phyloP scores from a whole-genome alignment of 305 asterid species.

The Lippia alba region DNA sequence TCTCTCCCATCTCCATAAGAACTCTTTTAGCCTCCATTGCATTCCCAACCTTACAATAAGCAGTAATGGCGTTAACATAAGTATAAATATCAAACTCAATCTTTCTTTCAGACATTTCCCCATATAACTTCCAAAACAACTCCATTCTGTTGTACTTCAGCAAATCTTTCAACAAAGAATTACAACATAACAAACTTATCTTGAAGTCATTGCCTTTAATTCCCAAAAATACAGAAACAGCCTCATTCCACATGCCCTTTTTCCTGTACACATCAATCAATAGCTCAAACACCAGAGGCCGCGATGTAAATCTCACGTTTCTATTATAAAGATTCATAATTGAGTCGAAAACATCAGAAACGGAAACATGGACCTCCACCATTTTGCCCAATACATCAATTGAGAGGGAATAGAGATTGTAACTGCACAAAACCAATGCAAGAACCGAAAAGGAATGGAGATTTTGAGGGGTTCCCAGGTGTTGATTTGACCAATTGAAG shows the following conservation, averaged over 20 bases:
- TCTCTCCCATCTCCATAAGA: conserved; percentile 63
- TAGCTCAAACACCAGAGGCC: conserved; percentile 69
- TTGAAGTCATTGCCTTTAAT: conserved; percentile 44
- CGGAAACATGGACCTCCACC: conserved; percentile 51
- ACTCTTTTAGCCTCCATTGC: conserved; percentile 60
- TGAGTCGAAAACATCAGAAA: conserved; percentile 52
- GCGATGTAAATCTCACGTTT: conserved; percentile 46
- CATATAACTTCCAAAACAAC: conserved; percentile 72
- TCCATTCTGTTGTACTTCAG: conserved; percentile 61
- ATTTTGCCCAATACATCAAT: conserved; percentile 52
- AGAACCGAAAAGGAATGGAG: conserved; percentile 62
- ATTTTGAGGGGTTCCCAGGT: conserved; percentile 59
- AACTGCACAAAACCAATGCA: conserved; percentile 56
- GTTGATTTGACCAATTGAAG: conserved; percentile 70
- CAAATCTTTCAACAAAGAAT: conserved; percentile 79
- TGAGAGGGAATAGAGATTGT: conserved; percentile 61
- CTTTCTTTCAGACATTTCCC: conserved; percentile 59
- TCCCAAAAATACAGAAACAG: conserved; percentile 63
- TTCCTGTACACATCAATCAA: conserved; percentile 77
- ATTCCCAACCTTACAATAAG: conserved; percentile 76
- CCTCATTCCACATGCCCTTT: conserved; percentile 68
- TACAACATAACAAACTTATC: conserved; percentile 80
- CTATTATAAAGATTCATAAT: conserved; percentile 48
- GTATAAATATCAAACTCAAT: conserved; percentile 65
- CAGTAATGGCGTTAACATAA: conserved; percentile 64